These are phyloP conservation scores for Leptomonas pyrrhocoris DNA, from an alignment of 208 protist species.

Conservation along the genomic window DNA sequence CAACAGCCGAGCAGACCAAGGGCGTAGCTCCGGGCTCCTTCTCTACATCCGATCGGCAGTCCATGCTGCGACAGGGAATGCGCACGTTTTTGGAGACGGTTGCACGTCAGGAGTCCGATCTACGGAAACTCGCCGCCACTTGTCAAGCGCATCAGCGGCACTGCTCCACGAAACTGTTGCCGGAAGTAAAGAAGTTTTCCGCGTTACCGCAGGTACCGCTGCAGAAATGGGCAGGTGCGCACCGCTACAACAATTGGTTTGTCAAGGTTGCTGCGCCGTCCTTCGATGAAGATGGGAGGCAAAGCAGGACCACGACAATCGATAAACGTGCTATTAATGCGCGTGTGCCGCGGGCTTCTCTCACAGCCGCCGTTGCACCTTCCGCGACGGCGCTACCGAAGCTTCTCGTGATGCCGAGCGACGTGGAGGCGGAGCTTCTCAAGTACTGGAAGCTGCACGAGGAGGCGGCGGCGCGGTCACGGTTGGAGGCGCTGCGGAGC, in stretches of 20 bases:
- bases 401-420: constrained; percentile 15
- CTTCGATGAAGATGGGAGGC: neutral
- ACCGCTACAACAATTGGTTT: constrained; percentile 25
- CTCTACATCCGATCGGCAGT: constrained; percentile 7
- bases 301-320: neutral
- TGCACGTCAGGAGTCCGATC: constrained; percentile 10
- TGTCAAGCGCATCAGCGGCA: neutral
- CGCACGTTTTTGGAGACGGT: constrained; percentile 15
- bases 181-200: neutral
- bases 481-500: constrained; percentile 42
- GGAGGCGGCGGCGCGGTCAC: constrained; percentile 43
- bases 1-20: neutral
- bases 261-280: constrained; percentile 8
- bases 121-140: neutral
- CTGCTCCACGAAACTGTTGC: neutral
- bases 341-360: neutral
- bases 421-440: constrained; percentile 38
- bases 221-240: constrained; percentile 16
- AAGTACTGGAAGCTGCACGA: constrained; percentile 49
- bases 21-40: no score
- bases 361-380: no score
- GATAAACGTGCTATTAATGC: neutral
- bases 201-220: constrained; percentile 8
- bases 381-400: neutral
- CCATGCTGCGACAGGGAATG: constrained; percentile 2